These are phyloP conservation scores for Penicillium parvum DNA, from an alignment of 495 filamentous ascomycete genomes.

Conservation along the genomic window DNA sequence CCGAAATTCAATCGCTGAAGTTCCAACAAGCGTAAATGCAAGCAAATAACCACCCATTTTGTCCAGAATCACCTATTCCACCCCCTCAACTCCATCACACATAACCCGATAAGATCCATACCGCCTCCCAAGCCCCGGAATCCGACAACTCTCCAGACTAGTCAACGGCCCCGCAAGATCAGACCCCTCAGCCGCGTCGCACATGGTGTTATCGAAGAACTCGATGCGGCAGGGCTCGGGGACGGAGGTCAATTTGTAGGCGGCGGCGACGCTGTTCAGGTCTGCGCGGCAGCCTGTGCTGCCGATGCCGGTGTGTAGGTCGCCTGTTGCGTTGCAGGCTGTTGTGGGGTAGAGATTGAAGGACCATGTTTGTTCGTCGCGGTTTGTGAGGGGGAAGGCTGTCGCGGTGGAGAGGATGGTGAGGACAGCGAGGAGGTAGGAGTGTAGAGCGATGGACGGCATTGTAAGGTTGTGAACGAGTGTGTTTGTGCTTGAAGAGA, in stretches of 20 bases:
- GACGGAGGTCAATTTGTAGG: constrained; percentile 18
- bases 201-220: constrained; percentile 31
- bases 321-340: constrained; percentile 14
- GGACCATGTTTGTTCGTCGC: constrained; percentile 22
- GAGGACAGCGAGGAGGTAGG: neutral
- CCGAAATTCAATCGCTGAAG: too few relatives aligned
- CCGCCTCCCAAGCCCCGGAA: constrained; percentile 6
- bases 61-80: neutral
- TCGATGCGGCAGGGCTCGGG: constrained; percentile 20
- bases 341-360: constrained; percentile 21
- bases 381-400: constrained; percentile 16
- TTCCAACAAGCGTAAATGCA: too few relatives aligned
- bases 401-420: constrained; percentile 11
- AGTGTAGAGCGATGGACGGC: neutral
- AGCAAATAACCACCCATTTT: too few relatives aligned
- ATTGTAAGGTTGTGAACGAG: neutral
- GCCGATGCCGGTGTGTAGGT: constrained; percentile 18
- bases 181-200: constrained; percentile 16
- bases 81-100: constrained; percentile 10
- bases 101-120: constrained; percentile 28
- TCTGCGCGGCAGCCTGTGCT: constrained; percentile 28
- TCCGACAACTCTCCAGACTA: constrained; percentile 10
- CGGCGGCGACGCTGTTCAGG: constrained; percentile 19
- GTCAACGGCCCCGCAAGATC: constrained; percentile 14
- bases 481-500: neutral